Evolutionary conservation across 176 grass and related monocot species (phyloP), one percentile per base, ranked within the genome.

Genomic region (Pharus latifolius): DNA sequence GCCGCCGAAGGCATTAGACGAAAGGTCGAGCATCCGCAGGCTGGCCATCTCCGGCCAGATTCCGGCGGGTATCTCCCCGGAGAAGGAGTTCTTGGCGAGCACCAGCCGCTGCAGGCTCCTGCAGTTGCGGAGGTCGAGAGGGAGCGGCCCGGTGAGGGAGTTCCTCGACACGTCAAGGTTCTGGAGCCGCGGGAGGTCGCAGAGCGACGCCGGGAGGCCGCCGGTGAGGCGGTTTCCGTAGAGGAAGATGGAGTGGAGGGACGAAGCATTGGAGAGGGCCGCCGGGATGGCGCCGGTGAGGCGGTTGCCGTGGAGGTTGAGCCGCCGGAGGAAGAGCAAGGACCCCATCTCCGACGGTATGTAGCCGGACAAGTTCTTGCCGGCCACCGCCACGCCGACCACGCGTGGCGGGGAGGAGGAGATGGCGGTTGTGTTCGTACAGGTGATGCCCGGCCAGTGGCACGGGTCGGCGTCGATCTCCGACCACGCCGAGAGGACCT

Each of bases 141-240:
- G 79, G 4, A 98, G 42, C 9, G 9, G 11, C 0, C 90, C 90
- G 3, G 83, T 74, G 9, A 98, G 81, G 37, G 72, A 50, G 85
- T 98, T 98, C 24, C 73, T 33, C 15, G 95, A 98, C 2, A 98
- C 60, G 78, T 98, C 93, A 10, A 96, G 82, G 69, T 90, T 95
- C 78, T 87, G 91, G 6, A 95, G 86, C 3, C 80, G 40, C 10
- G 91, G 91, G 14, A 93, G 41, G 72, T 81, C 70, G 72, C 90
- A 98, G 23, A 92, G 78, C 12, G 80, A 61, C 5, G 26, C 71
- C 2, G 95, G 95, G 34, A 98, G 67, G 0, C 0, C 1, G 49
- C 95, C 95, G 0, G 87, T 85, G 15, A 98, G 81, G 30, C 43
- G 64, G 78, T 98, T 98, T 20, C 53, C 73, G 77, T 98, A 88